These are phyloP conservation scores for Candida xiaguanensis DNA, from an alignment of 805 yeast species.

Conservation along the genomic window DNA sequence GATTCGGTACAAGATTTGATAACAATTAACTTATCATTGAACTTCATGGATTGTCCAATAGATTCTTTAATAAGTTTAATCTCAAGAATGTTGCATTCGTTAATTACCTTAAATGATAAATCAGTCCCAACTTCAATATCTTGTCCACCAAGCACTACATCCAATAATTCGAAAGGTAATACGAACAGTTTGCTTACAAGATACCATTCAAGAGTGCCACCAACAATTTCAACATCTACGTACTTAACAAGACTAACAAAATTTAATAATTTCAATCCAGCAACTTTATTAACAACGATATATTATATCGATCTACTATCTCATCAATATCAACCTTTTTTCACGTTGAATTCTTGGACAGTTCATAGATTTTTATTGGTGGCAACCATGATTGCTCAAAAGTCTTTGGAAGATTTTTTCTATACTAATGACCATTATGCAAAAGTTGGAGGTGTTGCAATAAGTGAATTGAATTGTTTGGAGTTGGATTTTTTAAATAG, in stretches of 20 bases:
- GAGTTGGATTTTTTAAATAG: slow-evolving; percentile 83
- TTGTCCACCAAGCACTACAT: slow-evolving; percentile 20
- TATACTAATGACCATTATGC: slow-evolving; percentile 94
- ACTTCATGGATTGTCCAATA: slow-evolving; percentile 63
- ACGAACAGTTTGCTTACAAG: slow-evolving; percentile 55
- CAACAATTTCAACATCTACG: slow-evolving; percentile 75
- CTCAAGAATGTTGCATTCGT: slow-evolving; percentile 73
- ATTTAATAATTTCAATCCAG: slow-evolving; percentile 81
- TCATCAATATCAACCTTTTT: slow-evolving; percentile 65
- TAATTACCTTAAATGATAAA: slow-evolving; percentile 72
- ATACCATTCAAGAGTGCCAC: slow-evolving; percentile 92
- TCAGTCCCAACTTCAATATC: slow-evolving; percentile 32
- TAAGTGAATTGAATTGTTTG: slow-evolving; percentile 76
- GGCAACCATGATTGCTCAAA: slow-evolving; percentile 86
- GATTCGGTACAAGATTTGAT: not conserved
- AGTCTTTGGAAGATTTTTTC: slow-evolving; percentile 89
- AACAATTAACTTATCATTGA: slow-evolving; percentile 32
- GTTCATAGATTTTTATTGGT: slow-evolving; percentile 89
- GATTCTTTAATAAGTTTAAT: slow-evolving; percentile 69
- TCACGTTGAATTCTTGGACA: slow-evolving; percentile 84
- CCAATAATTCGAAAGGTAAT: slow-evolving; percentile 9
- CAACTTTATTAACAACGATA: slow-evolving; percentile 76
- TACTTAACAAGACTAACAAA: slow-evolving; percentile 74
- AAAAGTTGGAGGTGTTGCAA: slow-evolving; percentile 89
- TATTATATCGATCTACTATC: slow-evolving; percentile 87